A percentile compares a stretch with the other conserved stretches of the same genome.
Conservation (phyloP, 768 basidiomycete species). For the Mycena vitilis region DNA sequence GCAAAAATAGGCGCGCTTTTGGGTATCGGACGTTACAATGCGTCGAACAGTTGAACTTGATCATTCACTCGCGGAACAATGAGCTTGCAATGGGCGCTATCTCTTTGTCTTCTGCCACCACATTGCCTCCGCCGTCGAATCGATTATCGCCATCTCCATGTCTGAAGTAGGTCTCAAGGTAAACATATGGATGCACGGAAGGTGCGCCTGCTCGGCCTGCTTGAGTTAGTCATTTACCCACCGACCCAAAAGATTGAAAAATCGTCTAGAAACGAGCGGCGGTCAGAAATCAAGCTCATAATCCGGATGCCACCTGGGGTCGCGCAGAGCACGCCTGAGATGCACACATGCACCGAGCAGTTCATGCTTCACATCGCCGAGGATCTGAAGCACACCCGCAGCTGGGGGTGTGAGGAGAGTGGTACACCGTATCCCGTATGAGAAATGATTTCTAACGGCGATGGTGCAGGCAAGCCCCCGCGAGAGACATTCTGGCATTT, state of each 20-base stretch:
- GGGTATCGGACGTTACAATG: too few species aligned
- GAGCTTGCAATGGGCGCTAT: too few species aligned
- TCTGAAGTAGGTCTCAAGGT: too few species aligned
- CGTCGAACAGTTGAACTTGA: too few species aligned
- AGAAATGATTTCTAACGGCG: too few species aligned
- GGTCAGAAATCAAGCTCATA: slow-evolving; percentile 14
- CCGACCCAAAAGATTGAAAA: too few species aligned
- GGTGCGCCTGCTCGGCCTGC: not conserved
- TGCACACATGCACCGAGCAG: slow-evolving; percentile 23
- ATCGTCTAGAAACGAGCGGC: slow-evolving; percentile 17
- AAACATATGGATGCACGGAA: not conserved
- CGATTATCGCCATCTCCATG: too few species aligned
- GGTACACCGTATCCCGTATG: not conserved
- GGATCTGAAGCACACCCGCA: slow-evolving; percentile 23
- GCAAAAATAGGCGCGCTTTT: not conserved
- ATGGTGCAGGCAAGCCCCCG: not conserved
- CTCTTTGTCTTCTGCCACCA: too few species aligned
- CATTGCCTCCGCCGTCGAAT: too few species aligned
- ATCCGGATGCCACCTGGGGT: slow-evolving; percentile 15
- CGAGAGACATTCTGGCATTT: slow-evolving; percentile 23
- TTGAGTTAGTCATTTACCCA: too few species aligned
- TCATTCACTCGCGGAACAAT: too few species aligned
- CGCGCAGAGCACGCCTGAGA: slow-evolving; percentile 11
- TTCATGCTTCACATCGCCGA: slow-evolving; percentile 19
- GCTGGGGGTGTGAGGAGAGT: slow-evolving; percentile 17